These are phyloP conservation scores for Yarrowia sp. DNA, from an alignment of 805 yeast genomes.

Conservation along the genomic window DNA sequence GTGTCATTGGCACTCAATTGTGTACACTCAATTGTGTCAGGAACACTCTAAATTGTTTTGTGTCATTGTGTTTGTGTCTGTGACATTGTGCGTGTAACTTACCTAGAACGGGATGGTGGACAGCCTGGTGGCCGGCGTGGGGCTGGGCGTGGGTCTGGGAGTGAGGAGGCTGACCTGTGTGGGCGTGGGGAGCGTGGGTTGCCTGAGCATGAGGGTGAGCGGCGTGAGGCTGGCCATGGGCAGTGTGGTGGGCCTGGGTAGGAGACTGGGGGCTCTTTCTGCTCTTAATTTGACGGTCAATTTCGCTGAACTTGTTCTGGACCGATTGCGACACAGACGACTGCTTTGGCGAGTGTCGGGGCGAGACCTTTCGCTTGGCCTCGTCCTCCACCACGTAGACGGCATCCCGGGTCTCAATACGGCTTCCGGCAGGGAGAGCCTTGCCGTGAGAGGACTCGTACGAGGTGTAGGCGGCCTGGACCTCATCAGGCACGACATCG, in stretches of 20 bases:
- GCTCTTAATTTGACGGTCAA: conserved; percentile 6
- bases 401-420: conserved; percentile 13
- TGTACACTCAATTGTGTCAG: too few relatives aligned
- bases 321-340: background rate
- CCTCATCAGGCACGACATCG: conserved; percentile 8
- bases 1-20: background rate
- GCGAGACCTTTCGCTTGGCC: background rate
- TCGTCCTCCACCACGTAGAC: conserved; percentile 14
- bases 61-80: background rate
- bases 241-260: background rate
- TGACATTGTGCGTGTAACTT: background rate
- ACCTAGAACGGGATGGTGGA: background rate
- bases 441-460: conserved; percentile 19
- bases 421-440: conserved; percentile 2
- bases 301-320: conserved; percentile 1
- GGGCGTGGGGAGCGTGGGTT: too few relatives aligned
- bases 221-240: background rate
- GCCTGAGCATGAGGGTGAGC: too few relatives aligned
- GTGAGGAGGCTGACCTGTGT: too few relatives aligned
- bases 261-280: background rate
- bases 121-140: background rate
- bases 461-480: conserved; percentile 12
- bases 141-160: background rate
- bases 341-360: background rate
- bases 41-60: too few relatives aligned